Conservation (phyloP, 2,329 filamentous ascomycete genomes). For the Tolypocladium tundrense region DNA sequence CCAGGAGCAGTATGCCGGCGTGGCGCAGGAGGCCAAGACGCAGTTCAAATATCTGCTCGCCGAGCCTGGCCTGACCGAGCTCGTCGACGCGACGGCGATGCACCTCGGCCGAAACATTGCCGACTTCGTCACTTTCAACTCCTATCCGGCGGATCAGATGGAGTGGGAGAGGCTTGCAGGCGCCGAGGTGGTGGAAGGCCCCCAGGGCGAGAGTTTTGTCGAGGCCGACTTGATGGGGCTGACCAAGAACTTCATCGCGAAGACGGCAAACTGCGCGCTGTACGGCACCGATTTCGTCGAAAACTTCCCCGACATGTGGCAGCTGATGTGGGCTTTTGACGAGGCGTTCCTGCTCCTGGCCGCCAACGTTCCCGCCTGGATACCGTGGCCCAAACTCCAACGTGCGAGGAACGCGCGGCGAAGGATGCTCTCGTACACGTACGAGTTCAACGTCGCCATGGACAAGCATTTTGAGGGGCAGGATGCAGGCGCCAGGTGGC, state of each 20-base stretch:
- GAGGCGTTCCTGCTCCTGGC: slow-evolving; percentile 20
- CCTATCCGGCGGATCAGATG: slow-evolving; percentile 23
- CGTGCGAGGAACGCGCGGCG: slow-evolving; percentile 18
- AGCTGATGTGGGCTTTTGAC: slow-evolving; percentile 27
- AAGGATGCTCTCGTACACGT: slow-evolving; percentile 15
- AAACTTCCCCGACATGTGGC: slow-evolving; percentile 27
- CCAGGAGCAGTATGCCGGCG: slow-evolving; percentile 19
- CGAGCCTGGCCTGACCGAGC: slow-evolving; percentile 14
- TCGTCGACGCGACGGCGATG: slow-evolving; percentile 7
- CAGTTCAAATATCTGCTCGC: slow-evolving; percentile 15
- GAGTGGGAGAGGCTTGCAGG: slow-evolving; percentile 26
- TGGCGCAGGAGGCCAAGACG: slow-evolving; percentile 15
- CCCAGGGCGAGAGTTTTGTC: slow-evolving; percentile 15
- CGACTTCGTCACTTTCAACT: slow-evolving; percentile 28
- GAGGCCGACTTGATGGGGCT: slow-evolving; percentile 23
- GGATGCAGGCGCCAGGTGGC: slow-evolving; percentile 23
- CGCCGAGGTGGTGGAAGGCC: slow-evolving; percentile 18
- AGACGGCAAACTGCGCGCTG: slow-evolving; percentile 21
- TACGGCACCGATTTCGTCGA: slow-evolving; percentile 31
- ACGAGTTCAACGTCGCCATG: slow-evolving; percentile 24
- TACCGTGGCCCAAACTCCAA: slow-evolving; percentile 21
- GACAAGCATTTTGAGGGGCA: slow-evolving; percentile 21
- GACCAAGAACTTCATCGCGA: slow-evolving; percentile 23
- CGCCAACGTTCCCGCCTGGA: slow-evolving; percentile 18
- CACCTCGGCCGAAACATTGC: slow-evolving; percentile 19